phyloP scores from a whole-genome alignment of 495 filamentous ascomycete species.

The Podospora appendiculata region DNA sequence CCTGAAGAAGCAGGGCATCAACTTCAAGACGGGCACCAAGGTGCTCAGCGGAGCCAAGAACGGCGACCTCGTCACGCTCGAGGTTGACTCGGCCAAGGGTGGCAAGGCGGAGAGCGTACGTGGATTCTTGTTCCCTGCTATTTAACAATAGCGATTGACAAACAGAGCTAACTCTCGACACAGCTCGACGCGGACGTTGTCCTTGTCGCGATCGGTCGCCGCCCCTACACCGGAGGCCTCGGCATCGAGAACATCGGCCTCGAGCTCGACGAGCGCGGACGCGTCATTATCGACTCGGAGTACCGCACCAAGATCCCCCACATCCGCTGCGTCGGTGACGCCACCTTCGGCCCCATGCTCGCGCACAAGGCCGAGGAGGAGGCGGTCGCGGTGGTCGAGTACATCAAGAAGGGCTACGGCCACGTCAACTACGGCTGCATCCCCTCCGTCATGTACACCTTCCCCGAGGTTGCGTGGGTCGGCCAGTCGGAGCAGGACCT shows the following conservation, averaged over 20 bases:
- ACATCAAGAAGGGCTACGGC: constrained; percentile 92
- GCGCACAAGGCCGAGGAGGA: constrained; percentile 99
- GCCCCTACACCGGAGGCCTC: constrained; percentile 87
- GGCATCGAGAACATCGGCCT: constrained; percentile 90
- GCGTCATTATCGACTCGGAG: constrained; percentile 93
- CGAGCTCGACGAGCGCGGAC: constrained; percentile 88
- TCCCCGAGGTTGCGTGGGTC: constrained; percentile 98
- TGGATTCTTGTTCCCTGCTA: constrained; percentile 7
- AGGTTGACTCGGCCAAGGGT: constrained; percentile 88
- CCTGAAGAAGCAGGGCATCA: constrained; percentile 92
- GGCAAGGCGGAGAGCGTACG: constrained; percentile 86
- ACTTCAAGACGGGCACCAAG: constrained; percentile 97
- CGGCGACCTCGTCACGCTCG: constrained; percentile 66
- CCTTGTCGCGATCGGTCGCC: constrained; percentile 91
- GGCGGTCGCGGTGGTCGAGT: constrained; percentile 87
- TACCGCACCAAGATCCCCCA: constrained; percentile 96
- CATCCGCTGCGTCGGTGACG: constrained; percentile 94
- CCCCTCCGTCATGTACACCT: constrained; percentile 98
- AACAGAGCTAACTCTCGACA: constrained; percentile 1
- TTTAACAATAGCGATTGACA: neutral
- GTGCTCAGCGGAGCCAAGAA: constrained; percentile 77
- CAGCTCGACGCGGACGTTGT: constrained; percentile 93
- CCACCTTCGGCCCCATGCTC: constrained; percentile 97
- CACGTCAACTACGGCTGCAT: constrained; percentile 99
- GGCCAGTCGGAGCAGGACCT: constrained; percentile 96